phyloP scores from a whole-genome alignment of 2,329 filamentous ascomycete species.

The Exophiala sp. region DNA sequence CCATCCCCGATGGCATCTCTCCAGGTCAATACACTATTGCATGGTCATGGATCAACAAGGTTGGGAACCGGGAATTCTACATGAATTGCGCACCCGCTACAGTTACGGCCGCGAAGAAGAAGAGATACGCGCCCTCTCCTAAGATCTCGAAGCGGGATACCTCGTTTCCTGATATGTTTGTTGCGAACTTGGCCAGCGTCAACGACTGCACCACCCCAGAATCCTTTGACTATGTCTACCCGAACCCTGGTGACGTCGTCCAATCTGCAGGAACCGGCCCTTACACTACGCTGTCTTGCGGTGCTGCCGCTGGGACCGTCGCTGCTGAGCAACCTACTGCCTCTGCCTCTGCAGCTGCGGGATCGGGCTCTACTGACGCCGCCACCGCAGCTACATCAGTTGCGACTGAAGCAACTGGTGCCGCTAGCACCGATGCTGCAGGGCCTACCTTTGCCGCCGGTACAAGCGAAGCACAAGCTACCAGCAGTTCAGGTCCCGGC shows the following conservation, averaged over 20 bases:
- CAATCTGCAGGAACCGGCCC: conserved; percentile 33
- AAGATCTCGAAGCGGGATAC: conserved; percentile 31
- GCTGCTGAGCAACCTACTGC: conserved; percentile 20
- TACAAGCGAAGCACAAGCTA: not conserved
- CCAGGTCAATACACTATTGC: conserved; percentile 73
- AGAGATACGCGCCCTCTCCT: conserved; percentile 35
- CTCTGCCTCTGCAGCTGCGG: conserved; percentile 3
- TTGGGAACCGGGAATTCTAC: conserved; percentile 94
- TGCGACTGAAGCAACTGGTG: conserved; percentile 3
- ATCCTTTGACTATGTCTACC: conserved; percentile 57
- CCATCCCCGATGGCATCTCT: conserved; percentile 64
- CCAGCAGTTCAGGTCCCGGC: not conserved
- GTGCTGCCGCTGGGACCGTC: conserved; percentile 26
- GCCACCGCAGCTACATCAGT: conserved; percentile 11
- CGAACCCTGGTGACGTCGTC: conserved; percentile 57
- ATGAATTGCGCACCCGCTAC: conserved; percentile 85
- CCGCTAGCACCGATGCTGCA: not conserved
- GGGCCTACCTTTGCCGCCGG: conserved; percentile 9
- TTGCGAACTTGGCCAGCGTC: conserved; percentile 57
- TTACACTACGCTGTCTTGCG: conserved; percentile 23
- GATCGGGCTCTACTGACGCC: too few relatives aligned
- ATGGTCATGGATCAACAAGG: conserved; percentile 91
- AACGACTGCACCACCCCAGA: conserved; percentile 53
- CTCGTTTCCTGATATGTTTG: conserved; percentile 66
- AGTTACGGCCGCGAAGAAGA: conserved; percentile 50